Base-by-base conservation (phyloP, 2,329 filamentous ascomycete species). In the Colletotrichum sansevieriae region DNA sequence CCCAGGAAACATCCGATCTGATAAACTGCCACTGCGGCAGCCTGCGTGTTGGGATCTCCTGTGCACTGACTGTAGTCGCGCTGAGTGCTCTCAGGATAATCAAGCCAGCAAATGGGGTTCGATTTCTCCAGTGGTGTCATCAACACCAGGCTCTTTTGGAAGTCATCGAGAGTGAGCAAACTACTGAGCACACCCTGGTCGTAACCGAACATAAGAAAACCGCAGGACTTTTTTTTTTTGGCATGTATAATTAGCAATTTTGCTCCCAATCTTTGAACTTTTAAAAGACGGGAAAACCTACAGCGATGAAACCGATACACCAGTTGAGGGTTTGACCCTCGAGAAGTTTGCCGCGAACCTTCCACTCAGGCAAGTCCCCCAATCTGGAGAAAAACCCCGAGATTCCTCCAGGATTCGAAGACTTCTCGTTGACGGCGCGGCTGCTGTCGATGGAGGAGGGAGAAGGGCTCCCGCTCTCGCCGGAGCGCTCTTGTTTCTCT, bases 1-100 rank as follows among this genome's bases (percentile, higher is more conserved):
- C 76, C 75, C 13, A 77, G 35, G 55, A 76, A 76, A 63, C 75
- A 76, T 7, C 75, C 75, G 22, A 76, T 73, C 49, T 76, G 74
- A 46, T 76, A 76, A 10, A 76, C 71, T 15, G 75, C 75, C 1
- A 75, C 74, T 2, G 70, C 74, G 8, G 75, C 74, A 5, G 75
- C 75, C n/a, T 76, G 75, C 2, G 75, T 76, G 60, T 76, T 76
- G 43, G 75, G 70, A 11, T 70, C 64, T 3, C 75, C 74, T 6
- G 72, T 74, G 61, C 74, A 76, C 64, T 72, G 72, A 20, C 59
- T 58, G 29, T 71, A 67, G 54, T 75, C 70, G 2, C 68, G 71
- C 22, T 57, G 61, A 7, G 61, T 70, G 46, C 72, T 65, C 2
- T 69, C 63, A 4, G 66, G 63, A 15, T 61, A 61, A 15, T 74